phyloP scores from a whole-genome alignment of 176 grass and related monocot genomes.

The Eremochloa ophiuroides region DNA sequence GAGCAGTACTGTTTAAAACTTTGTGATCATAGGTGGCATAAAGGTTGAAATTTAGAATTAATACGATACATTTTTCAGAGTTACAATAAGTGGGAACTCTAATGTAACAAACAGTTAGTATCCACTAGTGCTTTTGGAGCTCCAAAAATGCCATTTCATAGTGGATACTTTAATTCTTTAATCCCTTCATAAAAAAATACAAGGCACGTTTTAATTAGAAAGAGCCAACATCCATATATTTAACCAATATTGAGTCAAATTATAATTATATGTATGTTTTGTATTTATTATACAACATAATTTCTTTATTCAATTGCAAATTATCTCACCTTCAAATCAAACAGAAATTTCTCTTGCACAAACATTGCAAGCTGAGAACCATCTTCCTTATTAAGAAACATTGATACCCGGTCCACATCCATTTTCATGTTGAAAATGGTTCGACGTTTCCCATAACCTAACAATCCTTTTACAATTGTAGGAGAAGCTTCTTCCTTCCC shows the following conservation, averaged over 20 bases:
- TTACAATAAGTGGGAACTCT: background rate
- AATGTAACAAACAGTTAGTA: background rate
- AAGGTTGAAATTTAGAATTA: background rate
- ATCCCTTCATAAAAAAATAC: background rate
- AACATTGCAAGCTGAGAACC: conserved; percentile 95
- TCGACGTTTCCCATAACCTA: conserved; percentile 85
- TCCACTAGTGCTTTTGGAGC: background rate
- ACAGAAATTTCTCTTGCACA: conserved; percentile 90
- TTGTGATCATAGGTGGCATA: background rate
- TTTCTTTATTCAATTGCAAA: conserved; percentile 7
- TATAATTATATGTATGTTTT: background rate
- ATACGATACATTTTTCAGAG: background rate
- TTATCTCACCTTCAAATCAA: conserved; percentile 83
- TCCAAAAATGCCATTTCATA: background rate
- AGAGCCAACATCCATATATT: background rate
- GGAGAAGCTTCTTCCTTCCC: conserved; percentile 61
- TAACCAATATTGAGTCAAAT: background rate
- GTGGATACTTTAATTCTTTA: background rate
- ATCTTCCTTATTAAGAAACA: conserved; percentile 99
- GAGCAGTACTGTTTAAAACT: background rate
- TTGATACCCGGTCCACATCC: conserved; percentile 89
- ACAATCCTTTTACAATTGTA: conserved; percentile 77
- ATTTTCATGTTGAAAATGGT: conserved; percentile 94
- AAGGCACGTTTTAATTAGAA: background rate
- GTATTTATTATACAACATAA: background rate